Evolutionary conservation across 2,329 filamentous ascomycete genomes (phyloP).

Genomic region (Alternaria hordeiaustralica): DNA sequence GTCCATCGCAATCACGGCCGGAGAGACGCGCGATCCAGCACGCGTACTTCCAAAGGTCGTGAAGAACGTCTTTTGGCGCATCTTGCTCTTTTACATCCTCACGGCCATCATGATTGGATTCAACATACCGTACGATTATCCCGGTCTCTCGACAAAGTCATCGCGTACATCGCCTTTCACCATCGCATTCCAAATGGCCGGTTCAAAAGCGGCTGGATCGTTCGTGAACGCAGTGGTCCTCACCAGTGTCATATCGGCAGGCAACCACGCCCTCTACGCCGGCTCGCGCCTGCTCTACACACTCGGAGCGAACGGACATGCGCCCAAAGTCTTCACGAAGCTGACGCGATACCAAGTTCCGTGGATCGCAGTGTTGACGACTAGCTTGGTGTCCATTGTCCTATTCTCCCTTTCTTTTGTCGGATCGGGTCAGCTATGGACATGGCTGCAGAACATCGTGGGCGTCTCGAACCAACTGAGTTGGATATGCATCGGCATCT

Average conservation of each 20-base stretch:
- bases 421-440: constrained; percentile 50
- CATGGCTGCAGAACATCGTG: constrained; percentile 75
- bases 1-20: constrained; percentile 76
- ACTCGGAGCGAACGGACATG: constrained; percentile 64
- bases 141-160: constrained; percentile 44
- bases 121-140: constrained; percentile 49
- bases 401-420: constrained; percentile 54
- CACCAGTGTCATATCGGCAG: constrained; percentile 65
- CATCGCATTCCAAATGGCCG: constrained; percentile 67
- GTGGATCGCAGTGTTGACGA: constrained; percentile 45
- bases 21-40: constrained; percentile 78
- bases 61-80: constrained; percentile 80
- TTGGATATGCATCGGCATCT: constrained; percentile 62
- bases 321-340: constrained; percentile 71
- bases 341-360: constrained; percentile 53
- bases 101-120: constrained; percentile 52
- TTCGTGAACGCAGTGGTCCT: constrained; percentile 72
- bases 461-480: constrained; percentile 62
- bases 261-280: constrained; percentile 63
- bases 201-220: constrained; percentile 64
- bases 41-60: constrained; percentile 85
- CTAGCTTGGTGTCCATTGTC: constrained; percentile 45
- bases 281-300: constrained; percentile 63
- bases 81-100: constrained; percentile 52
- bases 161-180: constrained; percentile 66